Evolutionary conservation across 805 yeast genomes (phyloP).

Genomic region (Yarrowia yakushimensis): DNA sequence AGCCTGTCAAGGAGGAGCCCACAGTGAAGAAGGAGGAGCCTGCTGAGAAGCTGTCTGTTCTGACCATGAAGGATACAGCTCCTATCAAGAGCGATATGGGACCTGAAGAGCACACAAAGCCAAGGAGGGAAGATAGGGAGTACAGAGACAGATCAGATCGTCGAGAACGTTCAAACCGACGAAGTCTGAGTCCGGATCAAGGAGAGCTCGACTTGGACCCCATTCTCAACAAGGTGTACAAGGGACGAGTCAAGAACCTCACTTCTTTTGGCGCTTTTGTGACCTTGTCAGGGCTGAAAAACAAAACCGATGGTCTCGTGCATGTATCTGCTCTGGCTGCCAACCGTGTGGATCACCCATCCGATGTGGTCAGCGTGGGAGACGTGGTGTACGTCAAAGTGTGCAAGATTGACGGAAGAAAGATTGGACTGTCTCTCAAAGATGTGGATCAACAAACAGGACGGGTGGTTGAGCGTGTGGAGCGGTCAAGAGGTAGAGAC

Average conservation of each 20-base stretch:
- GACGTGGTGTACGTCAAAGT: constrained; percentile 69
- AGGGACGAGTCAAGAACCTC: constrained; percentile 58
- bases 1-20: neutral
- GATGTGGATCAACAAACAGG: constrained; percentile 73
- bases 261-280: constrained; percentile 79
- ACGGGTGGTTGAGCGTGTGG: constrained; percentile 31
- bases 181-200: constrained; percentile 31
- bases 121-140: neutral
- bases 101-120: constrained; percentile 23
- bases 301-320: constrained; percentile 52
- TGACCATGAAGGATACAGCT: neutral
- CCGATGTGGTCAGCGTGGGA: constrained; percentile 52
- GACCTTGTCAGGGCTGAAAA: constrained; percentile 43
- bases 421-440: constrained; percentile 62
- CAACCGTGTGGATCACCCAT: constrained; percentile 54
- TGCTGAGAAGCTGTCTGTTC: neutral
- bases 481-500: neutral
- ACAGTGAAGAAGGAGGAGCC: neutral
- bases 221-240: constrained; percentile 48
- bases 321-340: constrained; percentile 65
- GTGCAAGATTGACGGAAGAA: constrained; percentile 42
- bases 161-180: constrained; percentile 1
- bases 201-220: constrained; percentile 34
- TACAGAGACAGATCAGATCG: constrained; percentile 6
- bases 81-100: constrained; percentile 2